phyloP scores from a whole-genome alignment of 352 stramenopile genomes.

The Poterioochromonas sp. region DNA sequence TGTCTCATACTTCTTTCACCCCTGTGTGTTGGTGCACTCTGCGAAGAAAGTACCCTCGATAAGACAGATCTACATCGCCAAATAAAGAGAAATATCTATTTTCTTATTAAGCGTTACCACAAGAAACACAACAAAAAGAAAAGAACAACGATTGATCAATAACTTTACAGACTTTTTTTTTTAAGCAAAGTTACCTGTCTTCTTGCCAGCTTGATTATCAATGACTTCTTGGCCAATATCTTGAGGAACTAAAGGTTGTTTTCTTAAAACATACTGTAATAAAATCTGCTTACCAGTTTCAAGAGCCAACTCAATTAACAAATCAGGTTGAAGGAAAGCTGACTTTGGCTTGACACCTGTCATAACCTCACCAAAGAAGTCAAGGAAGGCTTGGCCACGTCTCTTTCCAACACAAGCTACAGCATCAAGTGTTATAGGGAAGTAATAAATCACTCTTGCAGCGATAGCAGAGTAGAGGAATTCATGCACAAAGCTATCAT shows the following conservation, averaged over 20 bases:
- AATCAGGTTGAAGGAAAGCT: neutral
- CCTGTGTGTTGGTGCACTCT: neutral
- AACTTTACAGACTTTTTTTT: too few species aligned
- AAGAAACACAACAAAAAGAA: too few species aligned
- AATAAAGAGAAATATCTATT: neutral
- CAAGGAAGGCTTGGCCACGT: slow-evolving; percentile 19
- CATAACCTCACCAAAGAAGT: slow-evolving; percentile 33
- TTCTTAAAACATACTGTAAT: slow-evolving; percentile 7
- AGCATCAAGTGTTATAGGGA: slow-evolving; percentile 24
- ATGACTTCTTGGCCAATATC: slow-evolving; percentile 3
- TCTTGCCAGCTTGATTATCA: neutral
- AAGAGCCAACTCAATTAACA: neutral
- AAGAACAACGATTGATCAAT: too few species aligned
- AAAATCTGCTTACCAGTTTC: neutral
- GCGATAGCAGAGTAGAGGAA: neutral
- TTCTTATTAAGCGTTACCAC: too few species aligned
- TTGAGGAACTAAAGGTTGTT: neutral
- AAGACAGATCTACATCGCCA: neutral
- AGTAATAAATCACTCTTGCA: neutral
- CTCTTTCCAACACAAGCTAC: slow-evolving; percentile 10
- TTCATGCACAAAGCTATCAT: slow-evolving; percentile 12
- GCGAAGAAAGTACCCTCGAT: neutral
- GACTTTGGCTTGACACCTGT: slow-evolving; percentile 20
- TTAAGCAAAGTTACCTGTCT: neutral
- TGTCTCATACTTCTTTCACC: neutral